Conservation (phyloP, 1,284 basidiomycete genomes). For the Ceratobasidium sp. region DNA sequence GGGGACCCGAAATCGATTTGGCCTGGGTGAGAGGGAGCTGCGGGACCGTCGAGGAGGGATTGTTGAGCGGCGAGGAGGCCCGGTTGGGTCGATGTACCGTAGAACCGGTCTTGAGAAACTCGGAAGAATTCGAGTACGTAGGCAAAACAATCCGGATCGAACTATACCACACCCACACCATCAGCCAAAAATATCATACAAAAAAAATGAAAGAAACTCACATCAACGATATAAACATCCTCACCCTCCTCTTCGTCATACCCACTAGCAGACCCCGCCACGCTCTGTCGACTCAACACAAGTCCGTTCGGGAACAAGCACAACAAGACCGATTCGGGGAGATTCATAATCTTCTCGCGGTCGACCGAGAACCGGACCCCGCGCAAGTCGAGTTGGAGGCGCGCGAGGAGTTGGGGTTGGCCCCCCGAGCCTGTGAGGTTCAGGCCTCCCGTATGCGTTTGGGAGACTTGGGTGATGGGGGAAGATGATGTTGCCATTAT, state of each 20-base stretch:
- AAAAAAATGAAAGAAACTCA: conserved; percentile 57
- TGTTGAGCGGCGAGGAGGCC: conserved; percentile 87
- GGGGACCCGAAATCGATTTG: conserved; percentile 70
- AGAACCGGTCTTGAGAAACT: conserved; percentile 89
- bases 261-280: conserved; percentile 70
- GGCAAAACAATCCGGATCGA: conserved; percentile 96
- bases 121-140: conserved; percentile 95
- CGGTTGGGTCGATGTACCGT: conserved; percentile 82
- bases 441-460: conserved; percentile 78
- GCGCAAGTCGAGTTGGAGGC: conserved; percentile 92
- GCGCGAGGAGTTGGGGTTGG: conserved; percentile 85
- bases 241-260: conserved; percentile 90
- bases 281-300: conserved; percentile 89
- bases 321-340: conserved; percentile 96
- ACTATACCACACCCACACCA: conserved; percentile 66
- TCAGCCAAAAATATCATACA: neutral
- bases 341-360: conserved; percentile 97
- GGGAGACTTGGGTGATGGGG: conserved; percentile 90
- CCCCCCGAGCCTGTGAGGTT: conserved; percentile 21
- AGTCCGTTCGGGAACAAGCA: conserved; percentile 98
- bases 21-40: conserved; percentile 59
- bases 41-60: conserved; percentile 75
- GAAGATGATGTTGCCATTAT: conserved; percentile 69
- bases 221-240: conserved; percentile 95
- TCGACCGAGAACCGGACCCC: conserved; percentile 95